These are phyloP conservation scores for Amauroascus niger DNA, from an alignment of 2,329 filamentous ascomycete species.

Conservation along the genomic window DNA sequence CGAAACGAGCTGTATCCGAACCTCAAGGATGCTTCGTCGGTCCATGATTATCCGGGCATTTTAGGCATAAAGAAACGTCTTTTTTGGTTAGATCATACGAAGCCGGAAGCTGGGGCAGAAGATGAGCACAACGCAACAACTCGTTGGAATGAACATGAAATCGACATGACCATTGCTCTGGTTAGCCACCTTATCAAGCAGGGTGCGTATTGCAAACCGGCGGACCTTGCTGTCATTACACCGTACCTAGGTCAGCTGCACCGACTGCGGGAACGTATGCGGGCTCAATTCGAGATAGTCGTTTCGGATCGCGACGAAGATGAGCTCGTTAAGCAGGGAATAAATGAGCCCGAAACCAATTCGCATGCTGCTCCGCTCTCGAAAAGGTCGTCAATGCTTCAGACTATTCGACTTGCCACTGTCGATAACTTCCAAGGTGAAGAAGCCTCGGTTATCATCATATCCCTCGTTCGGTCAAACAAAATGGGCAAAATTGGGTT, in stretches of 20 bases:
- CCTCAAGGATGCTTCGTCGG: slow-evolving; percentile 43
- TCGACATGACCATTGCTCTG: slow-evolving; percentile 53
- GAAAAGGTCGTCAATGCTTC: slow-evolving; percentile 12
- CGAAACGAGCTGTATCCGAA: slow-evolving; percentile 48
- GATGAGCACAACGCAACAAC: slow-evolving; percentile 24
- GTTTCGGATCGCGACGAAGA: slow-evolving; percentile 54
- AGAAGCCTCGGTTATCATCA: slow-evolving; percentile 63
- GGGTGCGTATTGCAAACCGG: background rate
- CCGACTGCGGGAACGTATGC: slow-evolving; percentile 34
- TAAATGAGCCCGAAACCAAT: too few species aligned
- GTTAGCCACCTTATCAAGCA: slow-evolving; percentile 58
- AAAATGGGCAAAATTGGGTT: slow-evolving; percentile 57
- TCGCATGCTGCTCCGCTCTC: too few species aligned
- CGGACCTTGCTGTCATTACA: too few species aligned
- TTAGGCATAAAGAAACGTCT: slow-evolving; percentile 40
- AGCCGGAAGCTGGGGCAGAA: slow-evolving; percentile 31
- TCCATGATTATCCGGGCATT: slow-evolving; percentile 34
- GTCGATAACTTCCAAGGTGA: slow-evolving; percentile 76
- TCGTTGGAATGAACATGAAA: slow-evolving; percentile 46
- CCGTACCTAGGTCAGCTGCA: slow-evolving; percentile 48
- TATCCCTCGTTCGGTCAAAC: slow-evolving; percentile 60
- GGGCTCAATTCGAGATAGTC: slow-evolving; percentile 48
- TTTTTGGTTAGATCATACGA: slow-evolving; percentile 45
- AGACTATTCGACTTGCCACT: slow-evolving; percentile 53
- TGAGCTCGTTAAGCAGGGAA: slow-evolving; percentile 31